Percentiles rank a stretch among this genome's conserved stretches.
phyloP scores from a whole-genome alignment of 805 yeast genomes.

The Candida michaelii region DNA sequence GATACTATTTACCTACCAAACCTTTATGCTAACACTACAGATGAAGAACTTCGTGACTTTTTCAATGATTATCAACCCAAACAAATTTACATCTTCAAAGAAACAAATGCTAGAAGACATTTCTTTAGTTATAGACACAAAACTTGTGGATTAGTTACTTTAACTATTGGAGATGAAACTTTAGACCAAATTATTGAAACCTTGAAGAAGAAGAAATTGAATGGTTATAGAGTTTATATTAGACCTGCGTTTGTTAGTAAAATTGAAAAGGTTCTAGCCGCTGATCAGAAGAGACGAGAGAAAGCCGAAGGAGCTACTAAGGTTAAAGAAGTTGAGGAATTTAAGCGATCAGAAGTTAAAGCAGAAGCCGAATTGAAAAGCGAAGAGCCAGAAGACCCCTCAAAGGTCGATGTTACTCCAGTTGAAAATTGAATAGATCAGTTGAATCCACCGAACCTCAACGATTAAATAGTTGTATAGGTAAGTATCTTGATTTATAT shows the following conservation, averaged over 20 bases:
- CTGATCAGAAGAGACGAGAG: slow-evolving; percentile 5
- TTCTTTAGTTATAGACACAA: slow-evolving; percentile 26
- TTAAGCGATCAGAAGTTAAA: background rate
- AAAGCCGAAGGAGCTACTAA: background rate
- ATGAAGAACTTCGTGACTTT: slow-evolving; percentile 44
- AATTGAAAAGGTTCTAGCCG: slow-evolving; percentile 46
- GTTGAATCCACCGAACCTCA: no score
- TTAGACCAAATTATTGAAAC: slow-evolving; percentile 44
- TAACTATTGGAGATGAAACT: slow-evolving; percentile 43
- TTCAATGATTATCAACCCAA: slow-evolving; percentile 47
- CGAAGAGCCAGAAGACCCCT: no score
- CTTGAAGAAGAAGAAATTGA: slow-evolving; percentile 31
- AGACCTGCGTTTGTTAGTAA: slow-evolving; percentile 43
- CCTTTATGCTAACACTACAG: slow-evolving; percentile 40
- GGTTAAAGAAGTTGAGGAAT: background rate
- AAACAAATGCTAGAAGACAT: slow-evolving; percentile 22
- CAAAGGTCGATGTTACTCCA: no score
- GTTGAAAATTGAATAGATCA: no score
- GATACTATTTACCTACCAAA: slow-evolving; percentile 48
- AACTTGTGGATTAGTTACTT: slow-evolving; percentile 33
- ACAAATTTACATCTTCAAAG: slow-evolving; percentile 48
- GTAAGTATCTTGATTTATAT: slow-evolving; percentile 12
- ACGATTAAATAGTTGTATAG: no score
- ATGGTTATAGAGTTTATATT: slow-evolving; percentile 33
- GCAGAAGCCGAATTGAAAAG: background rate